phyloP scores from a whole-genome alignment of 2,329 filamentous ascomycete species.

The Aspergillus luchuensis region DNA sequence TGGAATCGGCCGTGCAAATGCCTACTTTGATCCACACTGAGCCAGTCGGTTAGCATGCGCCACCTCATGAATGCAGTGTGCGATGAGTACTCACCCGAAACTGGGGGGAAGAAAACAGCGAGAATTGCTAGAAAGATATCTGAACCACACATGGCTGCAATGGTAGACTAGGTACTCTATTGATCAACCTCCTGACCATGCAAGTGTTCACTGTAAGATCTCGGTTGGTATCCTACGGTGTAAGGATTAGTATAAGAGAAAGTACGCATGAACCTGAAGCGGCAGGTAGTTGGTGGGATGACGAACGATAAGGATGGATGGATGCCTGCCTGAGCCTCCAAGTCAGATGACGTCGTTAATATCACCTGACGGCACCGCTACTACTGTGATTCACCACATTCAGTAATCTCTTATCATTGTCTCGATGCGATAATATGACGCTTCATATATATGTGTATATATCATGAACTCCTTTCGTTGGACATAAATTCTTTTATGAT shows the following conservation, averaged over 20 bases:
- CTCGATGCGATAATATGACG: too few species aligned
- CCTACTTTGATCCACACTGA: conserved; percentile 95
- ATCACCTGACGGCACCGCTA: conserved; percentile 11
- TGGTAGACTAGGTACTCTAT: conserved; percentile 6
- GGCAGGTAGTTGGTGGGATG: conserved; percentile 16
- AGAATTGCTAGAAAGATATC: conserved; percentile 64
- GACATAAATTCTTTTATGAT: too few species aligned
- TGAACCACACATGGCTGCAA: conserved; percentile 56
- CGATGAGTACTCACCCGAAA: conserved; percentile 51
- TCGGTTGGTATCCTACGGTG: neutral
- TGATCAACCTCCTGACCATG: conserved; percentile 2
- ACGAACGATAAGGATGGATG: conserved; percentile 13
- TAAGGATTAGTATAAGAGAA: neutral
- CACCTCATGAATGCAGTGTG: conserved; percentile 13
- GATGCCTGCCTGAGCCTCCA: conserved; percentile 13
- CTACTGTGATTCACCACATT: neutral
- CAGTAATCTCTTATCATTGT: too few species aligned
- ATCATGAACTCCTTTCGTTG: too few species aligned
- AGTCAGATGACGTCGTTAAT: conserved; percentile 16
- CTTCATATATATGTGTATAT: too few species aligned
- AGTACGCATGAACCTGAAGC: neutral
- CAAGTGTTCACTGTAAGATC: neutral
- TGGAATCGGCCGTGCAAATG: conserved; percentile 84
- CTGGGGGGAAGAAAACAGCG: conserved; percentile 62
- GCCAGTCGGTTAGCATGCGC: conserved; percentile 33